phyloP scores from a whole-genome alignment of 2,329 filamentous ascomycete genomes.

The Lasiodiplodia theobromae region DNA sequence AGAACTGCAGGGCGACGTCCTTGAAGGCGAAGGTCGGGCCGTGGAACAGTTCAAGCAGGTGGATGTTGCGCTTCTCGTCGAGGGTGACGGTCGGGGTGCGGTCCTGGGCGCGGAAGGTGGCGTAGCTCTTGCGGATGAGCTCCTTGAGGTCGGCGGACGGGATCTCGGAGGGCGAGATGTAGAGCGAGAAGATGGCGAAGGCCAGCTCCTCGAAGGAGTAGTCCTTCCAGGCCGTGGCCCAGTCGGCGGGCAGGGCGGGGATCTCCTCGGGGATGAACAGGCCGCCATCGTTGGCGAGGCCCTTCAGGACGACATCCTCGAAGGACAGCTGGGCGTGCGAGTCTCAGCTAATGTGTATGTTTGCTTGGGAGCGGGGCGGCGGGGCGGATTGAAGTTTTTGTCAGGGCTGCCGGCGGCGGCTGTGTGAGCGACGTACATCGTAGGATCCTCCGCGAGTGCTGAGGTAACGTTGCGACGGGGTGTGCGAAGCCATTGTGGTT shows the following conservation, averaged over 20 bases:
- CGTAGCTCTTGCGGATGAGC: constrained; percentile 85
- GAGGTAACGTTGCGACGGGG: constrained; percentile 66
- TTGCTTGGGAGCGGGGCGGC: constrained; percentile 37
- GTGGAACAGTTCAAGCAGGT: constrained; percentile 94
- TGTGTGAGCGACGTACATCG: constrained; percentile 53
- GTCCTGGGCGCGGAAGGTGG: constrained; percentile 82
- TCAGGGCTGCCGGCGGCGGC: constrained; percentile 9
- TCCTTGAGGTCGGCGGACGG: constrained; percentile 78
- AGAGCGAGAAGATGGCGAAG: constrained; percentile 83
- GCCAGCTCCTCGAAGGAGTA: constrained; percentile 83
- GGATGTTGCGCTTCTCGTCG: constrained; percentile 72
- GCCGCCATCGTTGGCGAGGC: constrained; percentile 83
- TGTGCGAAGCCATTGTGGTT: constrained; percentile 52
- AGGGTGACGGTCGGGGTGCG: constrained; percentile 83
- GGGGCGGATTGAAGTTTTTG: constrained; percentile 14
- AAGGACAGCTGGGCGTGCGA: constrained; percentile 73
- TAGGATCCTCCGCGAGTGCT: constrained; percentile 70
- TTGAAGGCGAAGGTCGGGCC: constrained; percentile 94
- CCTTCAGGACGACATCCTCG: constrained; percentile 89
- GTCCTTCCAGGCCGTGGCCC: constrained; percentile 76
- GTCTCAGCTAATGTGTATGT: constrained; percentile 25
- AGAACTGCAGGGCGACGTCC: constrained; percentile 89
- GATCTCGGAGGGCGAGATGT: constrained; percentile 85
- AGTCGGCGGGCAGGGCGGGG: constrained; percentile 68
- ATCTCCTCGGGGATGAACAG: constrained; percentile 89